These are phyloP conservation scores for Lactarius sp. DNA, from an alignment of 768 basidiomycete genomes.

Conservation along the genomic window DNA sequence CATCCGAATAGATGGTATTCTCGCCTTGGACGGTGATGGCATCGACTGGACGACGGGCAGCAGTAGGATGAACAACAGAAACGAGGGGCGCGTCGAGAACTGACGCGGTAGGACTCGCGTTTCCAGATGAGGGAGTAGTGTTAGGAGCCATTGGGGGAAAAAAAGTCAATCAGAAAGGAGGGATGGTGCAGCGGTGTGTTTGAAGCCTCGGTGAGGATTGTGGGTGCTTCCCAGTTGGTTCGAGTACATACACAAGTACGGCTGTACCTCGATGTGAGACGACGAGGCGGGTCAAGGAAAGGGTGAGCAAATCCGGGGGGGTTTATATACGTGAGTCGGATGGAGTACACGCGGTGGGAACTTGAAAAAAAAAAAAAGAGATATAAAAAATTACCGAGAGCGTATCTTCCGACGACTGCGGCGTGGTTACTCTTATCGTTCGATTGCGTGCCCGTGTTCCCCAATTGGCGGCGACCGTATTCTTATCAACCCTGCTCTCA, in stretches of 20 bases:
- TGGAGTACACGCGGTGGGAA: background rate
- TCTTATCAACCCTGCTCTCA: too few relatives aligned
- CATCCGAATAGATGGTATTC: conserved; percentile 74
- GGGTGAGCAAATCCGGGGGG: background rate
- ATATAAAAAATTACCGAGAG: background rate
- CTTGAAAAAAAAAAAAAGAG: background rate
- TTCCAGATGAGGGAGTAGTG: conserved; percentile 50
- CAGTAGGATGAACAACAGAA: conserved; percentile 77
- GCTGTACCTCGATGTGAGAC: background rate
- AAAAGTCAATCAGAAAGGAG: conserved; percentile 36
- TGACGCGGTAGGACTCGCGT: conserved; percentile 53
- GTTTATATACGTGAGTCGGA: conserved; percentile 9
- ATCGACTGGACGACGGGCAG: conserved; percentile 65
- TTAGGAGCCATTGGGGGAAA: conserved; percentile 46
- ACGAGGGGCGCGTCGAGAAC: conserved; percentile 65
- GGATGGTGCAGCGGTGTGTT: conserved; percentile 73
- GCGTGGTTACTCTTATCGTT: background rate
- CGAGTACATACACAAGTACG: conserved; percentile 76
- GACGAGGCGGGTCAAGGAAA: background rate
- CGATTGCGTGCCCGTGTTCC: too few relatives aligned
- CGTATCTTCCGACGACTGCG: background rate
- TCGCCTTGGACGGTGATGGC: conserved; percentile 77
- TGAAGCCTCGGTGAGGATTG: conserved; percentile 82
- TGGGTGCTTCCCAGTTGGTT: conserved; percentile 89
- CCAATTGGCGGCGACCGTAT: too few relatives aligned